These are phyloP conservation scores for Blastobotrys capitulatus DNA, from an alignment of 1,139 yeast species.

Conservation along the genomic window DNA sequence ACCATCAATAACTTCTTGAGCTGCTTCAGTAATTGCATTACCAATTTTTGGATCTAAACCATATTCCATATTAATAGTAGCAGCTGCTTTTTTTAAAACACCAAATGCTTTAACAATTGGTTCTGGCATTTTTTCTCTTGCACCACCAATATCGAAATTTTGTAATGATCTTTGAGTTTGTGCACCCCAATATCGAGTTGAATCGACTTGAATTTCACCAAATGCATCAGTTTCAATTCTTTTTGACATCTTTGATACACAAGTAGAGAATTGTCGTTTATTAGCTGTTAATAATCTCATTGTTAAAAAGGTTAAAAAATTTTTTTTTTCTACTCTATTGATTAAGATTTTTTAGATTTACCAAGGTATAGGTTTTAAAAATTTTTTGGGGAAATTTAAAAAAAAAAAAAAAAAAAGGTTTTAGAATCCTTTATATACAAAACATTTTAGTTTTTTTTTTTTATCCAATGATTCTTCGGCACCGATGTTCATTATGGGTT, in stretches of 20 bases:
- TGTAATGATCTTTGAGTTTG: constrained; percentile 86
- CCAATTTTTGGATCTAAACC: constrained; percentile 87
- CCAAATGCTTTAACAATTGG: constrained; percentile 93
- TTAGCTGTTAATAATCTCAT: background rate
- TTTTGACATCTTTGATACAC: constrained; percentile 26
- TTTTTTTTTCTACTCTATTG: background rate
- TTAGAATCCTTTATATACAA: too few species aligned
- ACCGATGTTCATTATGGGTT: too few species aligned
- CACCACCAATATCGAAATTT: constrained; percentile 95
- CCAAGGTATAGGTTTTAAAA: too few species aligned
- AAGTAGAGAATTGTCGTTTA: constrained; percentile 14
- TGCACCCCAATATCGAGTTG: constrained; percentile 91
- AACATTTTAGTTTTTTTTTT: too few species aligned
- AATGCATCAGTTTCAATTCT: constrained; percentile 93
- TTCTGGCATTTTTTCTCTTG: constrained; percentile 82
- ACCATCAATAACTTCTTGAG: constrained; percentile 91
- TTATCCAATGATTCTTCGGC: too few species aligned
- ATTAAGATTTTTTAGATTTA: background rate
- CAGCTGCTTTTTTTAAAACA: constrained; percentile 89
- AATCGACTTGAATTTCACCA: constrained; percentile 89
- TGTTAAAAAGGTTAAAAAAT: too few species aligned
- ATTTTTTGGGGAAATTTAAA: constrained; percentile 3
- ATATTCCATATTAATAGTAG: constrained; percentile 76
- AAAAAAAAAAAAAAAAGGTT: constrained; percentile 1
- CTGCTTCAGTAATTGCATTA: constrained; percentile 84